Conservation (phyloP, 1,284 basidiomycete species). For the Singerocomus inundabilis region DNA sequence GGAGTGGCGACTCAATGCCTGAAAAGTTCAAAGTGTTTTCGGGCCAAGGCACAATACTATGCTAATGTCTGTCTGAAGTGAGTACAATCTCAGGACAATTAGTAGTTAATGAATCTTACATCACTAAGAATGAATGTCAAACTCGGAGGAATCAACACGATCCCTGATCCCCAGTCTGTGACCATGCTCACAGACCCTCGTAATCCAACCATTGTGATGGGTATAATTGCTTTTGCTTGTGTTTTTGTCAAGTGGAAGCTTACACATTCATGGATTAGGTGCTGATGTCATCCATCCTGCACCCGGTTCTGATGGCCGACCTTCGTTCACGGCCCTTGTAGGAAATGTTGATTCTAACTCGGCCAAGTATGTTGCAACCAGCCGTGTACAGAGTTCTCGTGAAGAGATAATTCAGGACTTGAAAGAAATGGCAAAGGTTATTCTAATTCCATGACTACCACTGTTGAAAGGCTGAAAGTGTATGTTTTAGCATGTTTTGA, state of each 20-base stretch:
- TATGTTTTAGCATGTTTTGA: conserved; percentile 45
- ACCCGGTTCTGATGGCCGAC: conserved; percentile 67
- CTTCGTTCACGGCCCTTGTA: conserved; percentile 75
- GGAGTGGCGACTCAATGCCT: conserved; percentile 76
- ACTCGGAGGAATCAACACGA: conserved; percentile 73
- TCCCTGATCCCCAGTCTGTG: conserved; percentile 63
- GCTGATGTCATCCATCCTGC: conserved; percentile 79
- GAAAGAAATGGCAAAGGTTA: conserved; percentile 56
- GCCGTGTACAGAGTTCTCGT: conserved; percentile 63
- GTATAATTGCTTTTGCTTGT: conserved; percentile 32
- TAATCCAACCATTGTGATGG: conserved; percentile 77
- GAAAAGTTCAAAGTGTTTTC: conserved; percentile 58
- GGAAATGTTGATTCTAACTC: conserved; percentile 69
- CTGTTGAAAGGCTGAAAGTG: conserved; percentile 11
- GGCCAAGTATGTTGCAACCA: conserved; percentile 53
- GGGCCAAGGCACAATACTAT: conserved; percentile 69
- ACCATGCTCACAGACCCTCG: conserved; percentile 61
- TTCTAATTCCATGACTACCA: conserved; percentile 11
- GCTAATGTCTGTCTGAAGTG: conserved; percentile 81
- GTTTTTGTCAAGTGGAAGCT: not conserved
- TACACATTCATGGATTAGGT: conserved; percentile 37
- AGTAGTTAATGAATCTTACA: conserved; percentile 1
- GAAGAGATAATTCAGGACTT: conserved; percentile 75
- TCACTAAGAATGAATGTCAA: conserved; percentile 71
- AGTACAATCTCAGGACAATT: conserved; percentile 18